A percentile compares a stretch with the other conserved stretches of the same genome.
Conservation (phyloP, 345 rosid species). For the Hibiscus syriacus region DNA sequence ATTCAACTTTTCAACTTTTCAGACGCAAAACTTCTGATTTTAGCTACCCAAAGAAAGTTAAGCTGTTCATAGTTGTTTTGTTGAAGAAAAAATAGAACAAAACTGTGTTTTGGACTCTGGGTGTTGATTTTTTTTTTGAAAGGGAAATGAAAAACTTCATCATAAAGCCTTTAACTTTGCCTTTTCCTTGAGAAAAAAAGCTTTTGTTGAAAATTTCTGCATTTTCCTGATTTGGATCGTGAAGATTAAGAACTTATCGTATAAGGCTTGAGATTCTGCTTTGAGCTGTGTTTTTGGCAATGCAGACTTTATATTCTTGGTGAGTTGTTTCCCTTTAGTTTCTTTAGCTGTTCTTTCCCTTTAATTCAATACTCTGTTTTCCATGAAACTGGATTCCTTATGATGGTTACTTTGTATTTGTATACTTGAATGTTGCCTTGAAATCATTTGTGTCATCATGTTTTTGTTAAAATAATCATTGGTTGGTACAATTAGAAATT, state of each 20-base stretch:
- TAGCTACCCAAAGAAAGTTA: neutral
- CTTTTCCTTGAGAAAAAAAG: conserved; percentile 12
- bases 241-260: neutral
- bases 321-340: conserved; percentile 18
- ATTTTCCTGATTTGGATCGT: conserved; percentile 26
- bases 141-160: conserved; percentile 13
- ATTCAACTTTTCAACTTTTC: conserved; percentile 15
- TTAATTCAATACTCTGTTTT: neutral
- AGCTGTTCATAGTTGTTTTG: neutral
- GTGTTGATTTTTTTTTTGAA: conserved; percentile 18
- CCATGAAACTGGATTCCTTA: too few relatives aligned
- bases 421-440: too few relatives aligned
- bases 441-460: too few relatives aligned
- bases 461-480: neutral
- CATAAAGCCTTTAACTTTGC: conserved; percentile 21
- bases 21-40: conserved; percentile 13
- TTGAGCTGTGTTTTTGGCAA: conserved; percentile 23
- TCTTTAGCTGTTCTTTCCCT: neutral
- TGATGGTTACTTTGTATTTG: too few relatives aligned
- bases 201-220: conserved; percentile 20
- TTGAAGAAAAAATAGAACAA: neutral
- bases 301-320: conserved; percentile 34
- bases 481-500: conserved; percentile 13
- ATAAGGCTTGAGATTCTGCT: conserved; percentile 11
- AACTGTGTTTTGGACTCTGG: conserved; percentile 17